Base-by-base conservation (phyloP, 495 filamentous ascomycete genomes). In the Terfezia claveryi region DNA sequence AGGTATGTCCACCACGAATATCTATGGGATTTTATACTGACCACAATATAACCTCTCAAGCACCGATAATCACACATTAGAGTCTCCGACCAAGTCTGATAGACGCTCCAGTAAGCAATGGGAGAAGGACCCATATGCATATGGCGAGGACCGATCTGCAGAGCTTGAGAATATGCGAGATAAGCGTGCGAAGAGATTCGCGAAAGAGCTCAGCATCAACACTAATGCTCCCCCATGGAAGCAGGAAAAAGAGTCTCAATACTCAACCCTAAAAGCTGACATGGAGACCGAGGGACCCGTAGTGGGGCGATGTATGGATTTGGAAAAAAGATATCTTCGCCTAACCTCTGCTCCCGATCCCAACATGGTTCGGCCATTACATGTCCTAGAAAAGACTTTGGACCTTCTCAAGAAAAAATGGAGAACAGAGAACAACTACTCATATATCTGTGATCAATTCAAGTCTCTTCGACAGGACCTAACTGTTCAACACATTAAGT, bases 361-460 rank as follows among this genome's bases (percentile, higher is more conserved):
- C 27, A 77, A 85, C 57, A 78, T 79, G 53, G 91, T 99, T 37
- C 87, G 91, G 16, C 92, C 91, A n/a, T 69, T 89, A 58, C 69
- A 71, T 49, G 70, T 99, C 23, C 72, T 99, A 49, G 75, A 80
- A 57, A 80, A 87, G 65, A 87, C 92, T 12, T 68, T 96, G 62
- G 86, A 92, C 56, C 68, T 91, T 23, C 68, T 99, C 61, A 93
- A 92, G 72, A 82, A 79, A 69, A 96, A 92, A 69, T 98, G 91
- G 91, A 83, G 78, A 61, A 77, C 80, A 59, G 88, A 96, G 62
- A 81, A 80, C 68, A 94, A 96, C 68, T 99, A 99, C 68, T 76
- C 75, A 49, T 96, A 94, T 72, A 94, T 94, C 56, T 96, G 92
- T 75, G 89, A 96, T 66, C 91, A 99, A 74, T 93, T 96, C 74